Evolutionary conservation across 148 eudicot species (phyloP).

Genomic region (Heliamphora exappendiculata): DNA sequence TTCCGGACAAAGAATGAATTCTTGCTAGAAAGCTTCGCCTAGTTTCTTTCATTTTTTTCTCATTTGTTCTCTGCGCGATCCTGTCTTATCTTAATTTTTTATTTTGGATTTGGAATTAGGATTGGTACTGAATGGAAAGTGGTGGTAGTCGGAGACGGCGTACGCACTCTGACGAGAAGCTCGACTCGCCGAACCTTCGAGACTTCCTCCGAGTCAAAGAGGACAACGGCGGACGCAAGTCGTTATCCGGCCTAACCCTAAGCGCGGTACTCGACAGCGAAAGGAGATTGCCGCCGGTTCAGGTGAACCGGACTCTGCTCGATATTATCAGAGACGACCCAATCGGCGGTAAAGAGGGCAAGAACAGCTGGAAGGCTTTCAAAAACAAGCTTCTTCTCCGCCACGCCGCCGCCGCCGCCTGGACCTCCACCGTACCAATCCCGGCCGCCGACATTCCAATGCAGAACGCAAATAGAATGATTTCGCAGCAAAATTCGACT

Average conservation of each 20-base stretch:
- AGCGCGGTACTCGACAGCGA: slow-evolving; percentile 30
- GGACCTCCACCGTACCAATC: slow-evolving; percentile 25
- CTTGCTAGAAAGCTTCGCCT: background rate
- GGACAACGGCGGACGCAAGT: slow-evolving; percentile 1
- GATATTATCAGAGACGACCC: slow-evolving; percentile 42
- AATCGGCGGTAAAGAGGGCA: slow-evolving; percentile 5
- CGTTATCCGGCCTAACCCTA: slow-evolving; percentile 22
- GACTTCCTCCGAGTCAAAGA: slow-evolving; percentile 17
- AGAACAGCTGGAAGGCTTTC: slow-evolving; percentile 32
- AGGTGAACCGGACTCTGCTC: slow-evolving; percentile 33
- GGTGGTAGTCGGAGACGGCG: slow-evolving; percentile 30
- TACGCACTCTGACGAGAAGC: slow-evolving; percentile 3
- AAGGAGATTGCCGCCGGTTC: slow-evolving; percentile 25
- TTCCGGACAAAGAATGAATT: background rate
- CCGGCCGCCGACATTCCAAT: slow-evolving; percentile 34
- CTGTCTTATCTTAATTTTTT: too few relatives aligned
- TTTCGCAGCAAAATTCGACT: slow-evolving; percentile 12
- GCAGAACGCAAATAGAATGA: background rate
- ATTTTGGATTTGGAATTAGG: background rate
- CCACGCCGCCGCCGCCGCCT: slow-evolving; percentile 24
- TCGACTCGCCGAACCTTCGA: slow-evolving; percentile 8
- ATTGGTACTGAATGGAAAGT: slow-evolving; percentile 32
- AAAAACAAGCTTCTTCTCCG: slow-evolving; percentile 28
- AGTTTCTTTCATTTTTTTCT: slow-evolving; percentile 11
- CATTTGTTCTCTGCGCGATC: background rate